phyloP scores from a whole-genome alignment of 2,329 filamentous ascomycete genomes.

The Pseudogymnoascus sp. region DNA sequence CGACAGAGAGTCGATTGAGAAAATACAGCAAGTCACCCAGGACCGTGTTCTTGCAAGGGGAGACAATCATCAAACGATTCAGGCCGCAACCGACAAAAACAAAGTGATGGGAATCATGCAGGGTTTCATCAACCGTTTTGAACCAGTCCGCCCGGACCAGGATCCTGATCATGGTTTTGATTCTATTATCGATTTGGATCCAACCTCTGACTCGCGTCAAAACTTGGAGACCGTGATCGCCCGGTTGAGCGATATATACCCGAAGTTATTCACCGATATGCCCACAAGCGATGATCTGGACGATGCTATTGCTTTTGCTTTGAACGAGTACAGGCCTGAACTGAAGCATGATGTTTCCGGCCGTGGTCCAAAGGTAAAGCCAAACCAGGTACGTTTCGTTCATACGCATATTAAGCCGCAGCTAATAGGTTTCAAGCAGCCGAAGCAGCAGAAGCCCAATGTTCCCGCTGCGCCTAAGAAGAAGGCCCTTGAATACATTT shows the following conservation, averaged over 20 bases:
- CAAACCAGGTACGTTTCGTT: constrained; percentile 23
- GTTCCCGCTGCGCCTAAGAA: constrained; percentile 36
- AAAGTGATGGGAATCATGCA: constrained; percentile 92
- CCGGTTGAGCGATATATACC: constrained; percentile 67
- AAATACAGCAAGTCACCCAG: constrained; percentile 66
- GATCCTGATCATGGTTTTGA: constrained; percentile 79
- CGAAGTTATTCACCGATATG: constrained; percentile 62
- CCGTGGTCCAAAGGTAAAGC: constrained; percentile 36
- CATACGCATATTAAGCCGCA: constrained; percentile 9
- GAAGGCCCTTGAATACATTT: constrained; percentile 56
- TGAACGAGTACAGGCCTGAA: constrained; percentile 69
- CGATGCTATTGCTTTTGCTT: constrained; percentile 63
- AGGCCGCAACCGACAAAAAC: constrained; percentile 61
- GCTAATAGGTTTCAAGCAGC: constrained; percentile 18
- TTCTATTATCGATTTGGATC: constrained; percentile 74
- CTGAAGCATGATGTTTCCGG: constrained; percentile 67
- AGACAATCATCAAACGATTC: constrained; percentile 97
- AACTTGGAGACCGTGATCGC: constrained; percentile 77
- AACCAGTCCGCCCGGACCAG: constrained; percentile 58
- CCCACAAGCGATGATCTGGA: constrained; percentile 70
- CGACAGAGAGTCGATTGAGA: constrained; percentile 54
- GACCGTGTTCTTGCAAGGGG: constrained; percentile 75
- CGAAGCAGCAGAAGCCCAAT: constrained; percentile 26
- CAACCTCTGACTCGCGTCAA: constrained; percentile 63
- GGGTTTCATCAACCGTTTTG: constrained; percentile 79